phyloP scores from a whole-genome alignment of 768 basidiomycete species.

The Termitomyces bulborhizus region DNA sequence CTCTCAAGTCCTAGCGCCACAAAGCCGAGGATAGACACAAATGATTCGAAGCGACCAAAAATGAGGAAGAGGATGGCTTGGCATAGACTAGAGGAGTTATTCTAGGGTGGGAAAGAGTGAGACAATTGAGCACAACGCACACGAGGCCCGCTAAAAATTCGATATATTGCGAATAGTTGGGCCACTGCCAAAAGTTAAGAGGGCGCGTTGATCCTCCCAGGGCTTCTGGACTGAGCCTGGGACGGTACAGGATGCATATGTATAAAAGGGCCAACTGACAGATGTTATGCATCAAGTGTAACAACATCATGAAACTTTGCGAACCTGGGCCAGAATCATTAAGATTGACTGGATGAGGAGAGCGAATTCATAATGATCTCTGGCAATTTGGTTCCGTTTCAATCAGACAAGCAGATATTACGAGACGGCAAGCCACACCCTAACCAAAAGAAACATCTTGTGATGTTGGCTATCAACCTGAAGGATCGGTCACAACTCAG shows the following conservation, averaged over 20 bases:
- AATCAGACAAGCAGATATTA: background rate
- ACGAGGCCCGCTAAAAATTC: conserved; percentile 79
- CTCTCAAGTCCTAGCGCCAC: conserved; percentile 79
- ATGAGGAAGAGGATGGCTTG: conserved; percentile 73
- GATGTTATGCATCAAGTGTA: conserved; percentile 10
- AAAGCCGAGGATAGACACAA: conserved; percentile 63
- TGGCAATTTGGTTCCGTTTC: conserved; percentile 14
- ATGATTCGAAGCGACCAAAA: conserved; percentile 56
- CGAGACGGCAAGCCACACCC: conserved; percentile 33
- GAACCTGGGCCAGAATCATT: conserved; percentile 80
- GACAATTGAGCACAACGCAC: conserved; percentile 31
- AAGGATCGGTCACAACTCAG: conserved; percentile 4
- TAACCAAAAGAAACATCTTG: conserved; percentile 88
- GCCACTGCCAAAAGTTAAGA: conserved; percentile 84
- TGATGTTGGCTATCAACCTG: conserved; percentile 79
- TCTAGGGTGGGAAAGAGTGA: background rate
- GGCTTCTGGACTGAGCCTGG: conserved; percentile 51
- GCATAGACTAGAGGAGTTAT: conserved; percentile 38
- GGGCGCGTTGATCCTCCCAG: conserved; percentile 57
- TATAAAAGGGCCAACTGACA: conserved; percentile 68
- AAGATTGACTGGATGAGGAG: conserved; percentile 77
- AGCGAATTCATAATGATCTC: conserved; percentile 66
- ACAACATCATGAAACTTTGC: conserved; percentile 9
- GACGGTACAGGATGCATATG: conserved; percentile 73
- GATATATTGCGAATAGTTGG: conserved; percentile 67